Evolutionary conservation across 164 flowering plant genomes (phyloP), one percentile per base, ranked within the genome.

Genomic region (Magnolia changhungtana): DNA sequence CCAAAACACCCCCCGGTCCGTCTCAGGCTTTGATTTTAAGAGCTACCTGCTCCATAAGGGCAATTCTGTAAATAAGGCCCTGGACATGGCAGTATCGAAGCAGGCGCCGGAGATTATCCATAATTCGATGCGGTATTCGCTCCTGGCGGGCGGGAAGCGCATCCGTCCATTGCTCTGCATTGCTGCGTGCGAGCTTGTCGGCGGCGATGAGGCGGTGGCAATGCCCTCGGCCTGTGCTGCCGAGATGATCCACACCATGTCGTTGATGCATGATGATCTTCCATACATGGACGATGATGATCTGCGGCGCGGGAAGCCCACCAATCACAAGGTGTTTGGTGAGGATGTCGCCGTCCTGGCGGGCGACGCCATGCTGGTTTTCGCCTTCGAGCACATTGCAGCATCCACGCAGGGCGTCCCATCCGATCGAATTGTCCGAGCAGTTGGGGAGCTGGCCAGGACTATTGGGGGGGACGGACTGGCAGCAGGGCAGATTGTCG

Each of bases 191-290:
- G 94, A 89, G 75, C 90, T 92, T 49, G 90, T 90, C 5, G 94
- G 92, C 5, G 92, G 92, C 8, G 23, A 67, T 1, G 86, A 86
- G 49, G 71, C 80, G 18, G 69, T 70, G 63, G 92, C 90, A 1
- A 89, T 91, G 92, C 87, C 93, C 0, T 82, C 89, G 3, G 96
- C 92, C 8, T 89, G 93, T 72, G 92, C 92, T 0, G 89, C 89
- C 3, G 96, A 91, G 83, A 91, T 91, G 96, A 88, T 91, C 31
- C 93, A 90, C 83, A 87, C 91, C 77, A 90, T 89, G 96, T 89
- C 92, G 7, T 67, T 91, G 9, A 91, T 91, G 74, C 94, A 90
- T 67, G 94, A 90, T 59, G 95, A 90, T 37, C 85, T 90, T 37
- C 95, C 95, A 1, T 89, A 91, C 49, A 90, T 90, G 91, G 91